Conservation (phyloP, 495 filamentous ascomycete genomes). For the Penicillium robsamsonii region DNA sequence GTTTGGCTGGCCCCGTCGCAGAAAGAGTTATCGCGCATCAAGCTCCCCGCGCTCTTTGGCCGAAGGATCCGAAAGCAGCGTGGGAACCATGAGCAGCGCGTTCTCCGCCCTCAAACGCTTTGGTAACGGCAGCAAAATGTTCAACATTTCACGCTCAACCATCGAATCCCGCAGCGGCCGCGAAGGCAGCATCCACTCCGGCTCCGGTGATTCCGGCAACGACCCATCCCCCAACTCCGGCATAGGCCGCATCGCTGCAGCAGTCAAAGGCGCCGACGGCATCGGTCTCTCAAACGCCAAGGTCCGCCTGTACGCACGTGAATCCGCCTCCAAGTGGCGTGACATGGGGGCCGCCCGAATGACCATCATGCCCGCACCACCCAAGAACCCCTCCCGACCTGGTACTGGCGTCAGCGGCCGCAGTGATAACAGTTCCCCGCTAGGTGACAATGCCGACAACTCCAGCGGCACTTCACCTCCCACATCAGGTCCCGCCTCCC, state of each 20-base stretch:
- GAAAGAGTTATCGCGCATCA: constrained; percentile 59
- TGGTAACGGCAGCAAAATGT: constrained; percentile 58
- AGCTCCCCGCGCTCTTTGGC: constrained; percentile 50
- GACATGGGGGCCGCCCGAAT: constrained; percentile 84
- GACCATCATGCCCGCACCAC: constrained; percentile 69
- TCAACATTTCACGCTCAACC: constrained; percentile 72
- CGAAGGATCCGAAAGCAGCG: constrained; percentile 57
- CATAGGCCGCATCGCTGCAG: constrained; percentile 54
- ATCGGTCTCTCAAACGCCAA: constrained; percentile 73
- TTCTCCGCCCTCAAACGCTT: constrained; percentile 77
- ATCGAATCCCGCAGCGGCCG: constrained; percentile 55
- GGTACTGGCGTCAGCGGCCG: constrained; percentile 32
- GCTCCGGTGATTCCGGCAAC: constrained; percentile 50
- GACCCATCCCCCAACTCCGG: constrained; percentile 51
- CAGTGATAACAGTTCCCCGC: constrained; percentile 23
- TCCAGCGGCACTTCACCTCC: constrained; percentile 26
- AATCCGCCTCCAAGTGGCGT: constrained; percentile 77
- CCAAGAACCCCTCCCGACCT: constrained; percentile 46
- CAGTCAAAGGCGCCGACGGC: constrained; percentile 49
- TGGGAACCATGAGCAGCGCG: constrained; percentile 58
- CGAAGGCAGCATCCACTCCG: constrained; percentile 61
- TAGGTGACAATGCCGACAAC: constrained; percentile 16
- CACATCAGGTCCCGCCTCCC: constrained; percentile 37
- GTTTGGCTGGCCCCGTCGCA: constrained; percentile 50
- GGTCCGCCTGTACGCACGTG: constrained; percentile 75